Percentiles rank a stretch among this genome's conserved stretches.
phyloP scores from a whole-genome alignment of 2,329 filamentous ascomycete genomes.

The Ilyonectria destructans region DNA sequence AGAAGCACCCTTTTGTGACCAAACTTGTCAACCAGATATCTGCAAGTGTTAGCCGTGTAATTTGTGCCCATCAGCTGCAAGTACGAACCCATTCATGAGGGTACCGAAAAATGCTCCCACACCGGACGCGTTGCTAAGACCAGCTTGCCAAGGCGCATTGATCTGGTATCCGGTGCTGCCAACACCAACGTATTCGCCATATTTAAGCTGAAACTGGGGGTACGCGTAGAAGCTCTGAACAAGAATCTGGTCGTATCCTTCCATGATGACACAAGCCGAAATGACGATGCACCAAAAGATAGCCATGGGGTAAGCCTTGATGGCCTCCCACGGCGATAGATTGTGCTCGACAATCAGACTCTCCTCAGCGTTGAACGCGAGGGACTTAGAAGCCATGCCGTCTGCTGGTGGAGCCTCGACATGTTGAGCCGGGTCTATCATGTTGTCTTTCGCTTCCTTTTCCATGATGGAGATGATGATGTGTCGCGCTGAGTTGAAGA shows the following conservation, averaged over 20 bases:
- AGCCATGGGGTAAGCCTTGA: conserved; percentile 54
- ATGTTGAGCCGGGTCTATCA: conserved; percentile 3
- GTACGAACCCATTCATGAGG: conserved; percentile 59
- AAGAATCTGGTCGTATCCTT: conserved; percentile 58
- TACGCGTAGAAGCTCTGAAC: conserved; percentile 58
- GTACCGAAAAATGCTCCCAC: conserved; percentile 67
- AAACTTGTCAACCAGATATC: conserved; percentile 58
- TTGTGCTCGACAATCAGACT: conserved; percentile 43
- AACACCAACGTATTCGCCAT: conserved; percentile 49
- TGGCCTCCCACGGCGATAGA: conserved; percentile 47
- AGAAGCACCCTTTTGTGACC: conserved; percentile 63
- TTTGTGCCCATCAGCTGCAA: neutral
- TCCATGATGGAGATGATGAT: neutral
- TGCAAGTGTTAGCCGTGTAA: neutral
- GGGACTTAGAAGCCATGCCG: neutral
- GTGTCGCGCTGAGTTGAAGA: neutral
- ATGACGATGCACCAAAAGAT: conserved; percentile 57
- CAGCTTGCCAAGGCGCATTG: conserved; percentile 66
- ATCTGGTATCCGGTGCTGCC: conserved; percentile 55
- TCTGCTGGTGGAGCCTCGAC: neutral
- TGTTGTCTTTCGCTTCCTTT: neutral
- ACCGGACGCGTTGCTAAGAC: conserved; percentile 60
- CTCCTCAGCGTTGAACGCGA: neutral
- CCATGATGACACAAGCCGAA: conserved; percentile 60
- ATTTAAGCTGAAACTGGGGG: conserved; percentile 48